A percentile compares a stretch with the other conserved stretches of the same genome.
Conservation (phyloP, 148 eudicot genomes). For the Cornus kousa region DNA sequence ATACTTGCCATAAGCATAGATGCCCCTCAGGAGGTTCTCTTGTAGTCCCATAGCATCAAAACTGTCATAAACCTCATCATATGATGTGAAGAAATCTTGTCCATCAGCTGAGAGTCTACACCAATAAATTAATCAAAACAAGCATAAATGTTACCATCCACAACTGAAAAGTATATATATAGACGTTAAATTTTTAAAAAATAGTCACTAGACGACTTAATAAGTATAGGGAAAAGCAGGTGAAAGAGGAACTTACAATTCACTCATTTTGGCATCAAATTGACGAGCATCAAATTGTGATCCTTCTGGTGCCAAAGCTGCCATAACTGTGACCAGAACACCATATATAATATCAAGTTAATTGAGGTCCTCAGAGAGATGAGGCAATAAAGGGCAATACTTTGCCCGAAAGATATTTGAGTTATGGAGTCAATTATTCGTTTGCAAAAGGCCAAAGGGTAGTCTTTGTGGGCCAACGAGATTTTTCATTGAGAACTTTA, state of each 20-base stretch:
- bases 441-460: no score
- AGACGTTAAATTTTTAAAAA: background rate
- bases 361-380: background rate
- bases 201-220: background rate
- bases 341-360: background rate
- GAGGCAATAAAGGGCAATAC: no score
- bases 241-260: conserved; percentile 15
- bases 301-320: conserved; percentile 33
- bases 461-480: background rate
- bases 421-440: no score
- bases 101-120: conserved; percentile 26
- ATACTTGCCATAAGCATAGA: conserved; percentile 31
- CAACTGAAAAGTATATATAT: background rate
- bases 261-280: conserved; percentile 32
- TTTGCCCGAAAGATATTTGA: background rate
- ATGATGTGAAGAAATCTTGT: conserved; percentile 35
- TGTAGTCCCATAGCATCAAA: conserved; percentile 35
- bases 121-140: background rate
- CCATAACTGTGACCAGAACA: conserved; percentile 15
- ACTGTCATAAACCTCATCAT: conserved; percentile 37
- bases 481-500: no score
- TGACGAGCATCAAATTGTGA: conserved; percentile 33
- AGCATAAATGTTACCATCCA: background rate
- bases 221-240: background rate
- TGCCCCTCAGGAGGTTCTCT: conserved; percentile 39